These are phyloP conservation scores for Quercus phellos DNA, from an alignment of 331 rosid species.

Conservation along the genomic window DNA sequence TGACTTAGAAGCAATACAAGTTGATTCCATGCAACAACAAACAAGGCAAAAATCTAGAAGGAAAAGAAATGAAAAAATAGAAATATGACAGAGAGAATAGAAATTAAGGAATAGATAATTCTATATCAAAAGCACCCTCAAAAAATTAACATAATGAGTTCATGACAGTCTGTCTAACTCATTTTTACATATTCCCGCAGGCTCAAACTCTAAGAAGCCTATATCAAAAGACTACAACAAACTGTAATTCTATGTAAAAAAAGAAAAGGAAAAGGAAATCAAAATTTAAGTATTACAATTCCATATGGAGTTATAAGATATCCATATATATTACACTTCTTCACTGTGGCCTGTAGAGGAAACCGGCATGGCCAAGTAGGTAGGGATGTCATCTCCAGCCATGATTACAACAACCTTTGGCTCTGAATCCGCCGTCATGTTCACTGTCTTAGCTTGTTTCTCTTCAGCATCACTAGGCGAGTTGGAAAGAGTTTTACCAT, in stretches of 20 bases:
- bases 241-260: not conserved
- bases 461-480: slow-evolving; percentile 6
- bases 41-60: not conserved
- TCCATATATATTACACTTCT: not conserved
- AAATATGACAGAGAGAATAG: not conserved
- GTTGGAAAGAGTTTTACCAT: slow-evolving; percentile 2
- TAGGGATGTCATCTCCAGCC: not conserved
- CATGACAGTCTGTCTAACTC: not conserved
- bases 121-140: not conserved
- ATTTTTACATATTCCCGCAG: not conserved
- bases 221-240: not conserved
- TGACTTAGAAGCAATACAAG: not conserved
- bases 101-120: not conserved
- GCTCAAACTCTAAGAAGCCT: not conserved
- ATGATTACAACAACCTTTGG: slow-evolving; percentile 13
- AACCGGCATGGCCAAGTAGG: slow-evolving; percentile 4
- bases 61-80: no score
- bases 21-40: not conserved
- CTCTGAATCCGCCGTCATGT: slow-evolving; percentile 8
- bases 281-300: not conserved
- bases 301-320: not conserved
- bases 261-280: not conserved
- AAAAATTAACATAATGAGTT: not conserved
- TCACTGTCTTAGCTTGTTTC: slow-evolving; percentile 6
- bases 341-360: not conserved